A percentile compares a stretch with the other conserved stretches of the same genome.
Evolutionary conservation across 345 rosid species (phyloP).

Genomic region (Melastoma malabathricum): DNA sequence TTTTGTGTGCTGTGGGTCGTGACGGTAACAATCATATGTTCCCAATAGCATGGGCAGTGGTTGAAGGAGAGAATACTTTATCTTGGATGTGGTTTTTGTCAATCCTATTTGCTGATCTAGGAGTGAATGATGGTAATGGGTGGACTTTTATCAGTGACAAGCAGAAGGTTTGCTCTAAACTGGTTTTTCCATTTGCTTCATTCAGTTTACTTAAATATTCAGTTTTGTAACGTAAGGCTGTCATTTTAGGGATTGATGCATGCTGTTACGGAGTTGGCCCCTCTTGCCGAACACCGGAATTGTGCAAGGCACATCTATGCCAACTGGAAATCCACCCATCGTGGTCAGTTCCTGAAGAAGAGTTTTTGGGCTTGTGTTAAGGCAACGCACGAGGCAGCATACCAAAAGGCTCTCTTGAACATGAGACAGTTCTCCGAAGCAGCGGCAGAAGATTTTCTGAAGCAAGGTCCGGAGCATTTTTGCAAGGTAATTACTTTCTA

Average conservation of each 20-base stretch:
- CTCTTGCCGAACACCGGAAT: neutral
- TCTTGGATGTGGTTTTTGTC: neutral
- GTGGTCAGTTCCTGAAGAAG: neutral
- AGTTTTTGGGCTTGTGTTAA: neutral
- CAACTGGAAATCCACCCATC: neutral
- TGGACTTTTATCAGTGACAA: neutral
- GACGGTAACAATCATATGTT: conserved; percentile 2
- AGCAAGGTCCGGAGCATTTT: no score
- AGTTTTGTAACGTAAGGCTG: neutral
- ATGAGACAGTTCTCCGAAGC: neutral
- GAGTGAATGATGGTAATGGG: neutral
- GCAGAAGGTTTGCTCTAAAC: neutral
- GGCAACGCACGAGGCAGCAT: neutral
- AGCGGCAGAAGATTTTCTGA: no score
- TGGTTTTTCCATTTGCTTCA: neutral
- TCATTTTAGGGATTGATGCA: neutral
- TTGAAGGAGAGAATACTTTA: neutral
- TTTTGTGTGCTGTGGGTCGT: neutral
- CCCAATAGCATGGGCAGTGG: conserved; percentile 1
- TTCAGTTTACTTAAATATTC: neutral
- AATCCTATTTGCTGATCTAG: neutral
- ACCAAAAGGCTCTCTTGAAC: neutral
- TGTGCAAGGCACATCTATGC: conserved; percentile 1
- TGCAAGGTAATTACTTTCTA: no score
- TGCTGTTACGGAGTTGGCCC: neutral